phyloP scores from a whole-genome alignment of 495 filamentous ascomycete species.

The Neurospora sp. region DNA sequence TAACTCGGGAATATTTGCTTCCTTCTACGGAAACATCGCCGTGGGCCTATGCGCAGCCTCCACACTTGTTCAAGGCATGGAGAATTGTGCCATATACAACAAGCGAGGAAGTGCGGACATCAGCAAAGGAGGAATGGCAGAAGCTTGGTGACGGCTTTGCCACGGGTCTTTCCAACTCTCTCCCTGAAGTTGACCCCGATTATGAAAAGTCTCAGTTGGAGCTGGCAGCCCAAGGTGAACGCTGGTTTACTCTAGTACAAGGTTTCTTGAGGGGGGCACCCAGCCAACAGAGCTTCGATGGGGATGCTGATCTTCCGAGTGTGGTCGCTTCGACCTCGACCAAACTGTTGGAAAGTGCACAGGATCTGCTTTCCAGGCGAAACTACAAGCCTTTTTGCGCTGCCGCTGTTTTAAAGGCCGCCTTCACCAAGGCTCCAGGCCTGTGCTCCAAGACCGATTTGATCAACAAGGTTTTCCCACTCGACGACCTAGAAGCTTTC shows the following conservation, averaged over 20 bases:
- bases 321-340: slow-evolving; percentile 8
- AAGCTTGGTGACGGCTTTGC: slow-evolving; percentile 44
- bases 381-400: slow-evolving; percentile 81
- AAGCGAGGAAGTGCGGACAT: slow-evolving; percentile 5
- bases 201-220: slow-evolving; percentile 58
- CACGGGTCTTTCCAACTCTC: slow-evolving; percentile 54
- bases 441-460: slow-evolving; percentile 11
- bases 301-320: neutral
- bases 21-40: slow-evolving; percentile 24
- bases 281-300: neutral
- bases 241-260: slow-evolving; percentile 52
- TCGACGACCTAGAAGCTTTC: slow-evolving; percentile 9
- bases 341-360: slow-evolving; percentile 22
- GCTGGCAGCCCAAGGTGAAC: slow-evolving; percentile 47
- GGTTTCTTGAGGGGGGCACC: slow-evolving; percentile 18
- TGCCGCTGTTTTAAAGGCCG: slow-evolving; percentile 48
- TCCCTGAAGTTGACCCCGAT: slow-evolving; percentile 69
- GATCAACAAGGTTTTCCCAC: slow-evolving; percentile 11
- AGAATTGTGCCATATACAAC: slow-evolving; percentile 14
- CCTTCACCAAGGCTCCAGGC: slow-evolving; percentile 21
- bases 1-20: slow-evolving; percentile 30
- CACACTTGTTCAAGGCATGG: slow-evolving; percentile 24
- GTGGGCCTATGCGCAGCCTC: slow-evolving; percentile 23
- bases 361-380: slow-evolving; percentile 32
- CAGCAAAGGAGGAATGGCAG: slow-evolving; percentile 35